These are phyloP conservation scores for Arthroderma uncinatum DNA, from an alignment of 2,329 filamentous ascomycete species.

Conservation along the genomic window DNA sequence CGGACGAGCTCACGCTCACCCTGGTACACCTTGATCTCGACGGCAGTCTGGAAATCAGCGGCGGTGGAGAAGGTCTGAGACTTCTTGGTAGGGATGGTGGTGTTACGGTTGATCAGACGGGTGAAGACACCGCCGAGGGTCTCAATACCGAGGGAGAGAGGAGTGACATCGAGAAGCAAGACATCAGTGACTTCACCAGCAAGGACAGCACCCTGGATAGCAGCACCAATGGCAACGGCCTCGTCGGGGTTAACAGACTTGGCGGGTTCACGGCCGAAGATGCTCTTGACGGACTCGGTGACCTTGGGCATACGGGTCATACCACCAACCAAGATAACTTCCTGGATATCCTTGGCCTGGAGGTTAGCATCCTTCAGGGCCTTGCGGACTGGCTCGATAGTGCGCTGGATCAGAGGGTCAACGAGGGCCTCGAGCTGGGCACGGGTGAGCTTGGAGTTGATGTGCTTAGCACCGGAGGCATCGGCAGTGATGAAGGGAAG, in stretches of 20 bases:
- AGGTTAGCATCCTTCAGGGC: constrained; percentile 92
- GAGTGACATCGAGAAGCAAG: constrained; percentile 87
- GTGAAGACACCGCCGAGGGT: constrained; percentile 97
- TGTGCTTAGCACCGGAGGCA: constrained; percentile 91
- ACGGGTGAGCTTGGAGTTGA: constrained; percentile 88
- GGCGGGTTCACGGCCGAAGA: constrained; percentile 91
- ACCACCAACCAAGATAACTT: constrained; percentile 95
- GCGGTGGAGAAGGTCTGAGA: constrained; percentile 96
- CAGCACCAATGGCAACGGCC: constrained; percentile 94
- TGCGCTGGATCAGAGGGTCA: constrained; percentile 75
- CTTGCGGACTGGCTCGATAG: constrained; percentile 88
- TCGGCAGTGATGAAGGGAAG: constrained; percentile 97
- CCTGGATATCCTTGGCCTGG: constrained; percentile 85
- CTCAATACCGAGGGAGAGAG: constrained; percentile 95
- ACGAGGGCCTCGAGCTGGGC: constrained; percentile 88
- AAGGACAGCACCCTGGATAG: constrained; percentile 92
- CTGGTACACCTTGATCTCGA: constrained; percentile 99
- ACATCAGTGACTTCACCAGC: constrained; percentile 95
- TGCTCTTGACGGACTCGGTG: constrained; percentile 84
- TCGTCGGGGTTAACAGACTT: constrained; percentile 99
- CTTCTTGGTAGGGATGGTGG: constrained; percentile 98
- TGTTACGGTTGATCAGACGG: constrained; percentile 96
- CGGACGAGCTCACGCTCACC: constrained; percentile 97
- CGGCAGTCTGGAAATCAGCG: constrained; percentile 94
- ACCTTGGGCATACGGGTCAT: constrained; percentile 99